Evolutionary conservation across 805 yeast genomes (phyloP).

Genomic region (Komagataella kurtzmanii): DNA sequence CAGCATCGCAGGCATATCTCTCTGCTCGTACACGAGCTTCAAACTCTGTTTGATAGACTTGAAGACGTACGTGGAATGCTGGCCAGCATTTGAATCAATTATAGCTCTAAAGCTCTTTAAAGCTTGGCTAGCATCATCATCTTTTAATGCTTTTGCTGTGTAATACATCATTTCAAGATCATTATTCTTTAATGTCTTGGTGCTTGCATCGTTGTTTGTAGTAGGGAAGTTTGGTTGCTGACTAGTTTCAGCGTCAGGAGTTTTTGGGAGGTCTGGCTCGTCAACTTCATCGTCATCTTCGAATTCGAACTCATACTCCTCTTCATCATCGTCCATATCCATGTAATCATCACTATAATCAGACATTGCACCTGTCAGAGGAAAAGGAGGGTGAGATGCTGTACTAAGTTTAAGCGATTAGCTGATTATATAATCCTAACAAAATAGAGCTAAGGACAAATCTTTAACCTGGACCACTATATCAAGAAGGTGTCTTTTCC

Average conservation of each 20-base stretch:
- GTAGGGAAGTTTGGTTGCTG: background rate
- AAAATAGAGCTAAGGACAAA: too few relatives aligned
- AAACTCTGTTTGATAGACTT: constrained; percentile 20
- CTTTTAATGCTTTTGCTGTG: constrained; percentile 18
- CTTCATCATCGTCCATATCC: constrained; percentile 22
- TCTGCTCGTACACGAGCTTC: constrained; percentile 12
- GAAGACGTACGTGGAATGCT: constrained; percentile 12
- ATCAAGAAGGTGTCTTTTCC: background rate
- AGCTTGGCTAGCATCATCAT: constrained; percentile 14
- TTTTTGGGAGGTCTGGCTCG: background rate
- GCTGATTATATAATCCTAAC: background rate
- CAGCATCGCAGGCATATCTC: constrained; percentile 6
- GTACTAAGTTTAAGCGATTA: background rate
- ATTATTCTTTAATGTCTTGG: background rate
- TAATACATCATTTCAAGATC: constrained; percentile 15
- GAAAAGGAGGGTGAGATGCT: background rate
- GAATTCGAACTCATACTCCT: constrained; percentile 17
- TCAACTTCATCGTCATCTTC: constrained; percentile 9
- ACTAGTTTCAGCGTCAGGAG: background rate
- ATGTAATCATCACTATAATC: constrained; percentile 19
- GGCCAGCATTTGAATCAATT: constrained; percentile 3
- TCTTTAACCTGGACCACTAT: background rate
- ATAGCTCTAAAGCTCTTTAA: constrained; percentile 11
- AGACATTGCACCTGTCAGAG: constrained; percentile 12
- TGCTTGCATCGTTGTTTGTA: background rate